Base-by-base conservation (phyloP, 805 yeast genomes). In the Candida vartiovaarae region DNA sequence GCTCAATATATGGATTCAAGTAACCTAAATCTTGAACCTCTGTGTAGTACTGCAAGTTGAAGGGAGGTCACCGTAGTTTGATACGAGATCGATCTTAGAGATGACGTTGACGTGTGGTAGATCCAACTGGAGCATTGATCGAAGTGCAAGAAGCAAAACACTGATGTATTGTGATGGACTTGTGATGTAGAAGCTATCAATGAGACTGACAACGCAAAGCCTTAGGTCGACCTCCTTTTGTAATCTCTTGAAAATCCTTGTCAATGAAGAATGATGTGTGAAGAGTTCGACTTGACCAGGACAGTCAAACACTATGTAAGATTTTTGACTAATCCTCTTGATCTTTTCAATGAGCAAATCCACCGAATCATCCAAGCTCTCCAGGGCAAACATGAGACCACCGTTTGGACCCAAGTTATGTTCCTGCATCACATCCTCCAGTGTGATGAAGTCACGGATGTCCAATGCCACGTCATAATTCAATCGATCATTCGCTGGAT, bases 271-370 rank as follows among this genome's bases (percentile, higher is more conserved):
- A 55, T 87, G 95, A 57, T 86, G 95, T 3, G 99, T 93, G 65
- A 86, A 93, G 11, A 93, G 72, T 61, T 93, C 99, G 1, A 89
- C 93, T 61, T 93, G 99, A 2, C 99, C 99, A 1, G 97, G 96
- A 57, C 95, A 86, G 62, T 88, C 96, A 64, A 88, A 85, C 4
- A 88, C 68, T 9, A 88, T 61, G 52, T 88, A 88, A 34, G 81
- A 77, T 24, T 68, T 68, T 34, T 75, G 71, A 5, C 84, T 75
- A 9, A 89, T 66, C 30, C 71, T 67, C 45, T 72, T 69, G 30
- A 91, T 67, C 57, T 75, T 78, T 8, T 67, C 65, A 4, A 83
- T 57, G 53, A 88, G 76, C 38, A 71, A 68, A 27, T 82, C 84
- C 40, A 82, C 64, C 25, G 79, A 71, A 29, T 69, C 68, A 60